Percentiles rank a stretch among this genome's conserved stretches.
Evolutionary conservation across 352 stramenopile genomes (phyloP).

Genomic region (Globisporangium acanthophoron): DNA sequence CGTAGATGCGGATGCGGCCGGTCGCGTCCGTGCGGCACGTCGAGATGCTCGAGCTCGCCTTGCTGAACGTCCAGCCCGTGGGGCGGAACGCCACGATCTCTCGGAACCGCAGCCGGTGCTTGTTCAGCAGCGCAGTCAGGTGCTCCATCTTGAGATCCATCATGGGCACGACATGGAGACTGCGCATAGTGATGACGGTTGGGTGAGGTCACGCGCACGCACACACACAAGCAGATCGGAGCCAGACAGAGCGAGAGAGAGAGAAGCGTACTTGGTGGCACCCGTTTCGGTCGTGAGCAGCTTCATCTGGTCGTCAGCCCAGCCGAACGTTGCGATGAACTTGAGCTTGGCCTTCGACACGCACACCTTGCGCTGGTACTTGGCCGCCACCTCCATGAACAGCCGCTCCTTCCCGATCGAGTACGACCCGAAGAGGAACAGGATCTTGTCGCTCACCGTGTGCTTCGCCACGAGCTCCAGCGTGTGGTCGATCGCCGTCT

Average conservation of each 20-base stretch:
- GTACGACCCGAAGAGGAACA: constrained; percentile 96
- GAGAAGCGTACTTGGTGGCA: constrained; percentile 55
- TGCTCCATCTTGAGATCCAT: constrained; percentile 92
- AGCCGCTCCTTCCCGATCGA: constrained; percentile 96
- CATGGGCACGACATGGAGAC: constrained; percentile 92
- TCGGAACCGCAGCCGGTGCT: constrained; percentile 63
- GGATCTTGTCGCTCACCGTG: constrained; percentile 49
- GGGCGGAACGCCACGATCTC: constrained; percentile 93
- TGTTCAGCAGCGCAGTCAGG: constrained; percentile 49
- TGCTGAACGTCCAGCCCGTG: constrained; percentile 89
- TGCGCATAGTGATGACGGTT: constrained; percentile 12
- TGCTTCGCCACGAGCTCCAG: constrained; percentile 60
- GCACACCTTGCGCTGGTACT: constrained; percentile 65
- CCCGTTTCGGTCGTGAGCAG: constrained; percentile 83
- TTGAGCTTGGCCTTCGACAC: constrained; percentile 72
- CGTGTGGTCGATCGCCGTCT: constrained; percentile 52
- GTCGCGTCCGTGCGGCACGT: constrained; percentile 74
- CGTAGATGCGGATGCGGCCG: constrained; percentile 88
- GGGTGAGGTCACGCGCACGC: background rate
- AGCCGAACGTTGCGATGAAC: constrained; percentile 87
- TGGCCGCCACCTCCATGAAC: constrained; percentile 92
- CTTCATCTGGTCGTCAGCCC: constrained; percentile 69
- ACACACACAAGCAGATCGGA: background rate
- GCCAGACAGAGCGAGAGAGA: background rate
- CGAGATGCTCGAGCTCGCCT: constrained; percentile 43